Evolutionary conservation across 2,329 filamentous ascomycete genomes (phyloP), one percentile per base, ranked within the genome.

Genomic region (Acrocalymma vagum): DNA sequence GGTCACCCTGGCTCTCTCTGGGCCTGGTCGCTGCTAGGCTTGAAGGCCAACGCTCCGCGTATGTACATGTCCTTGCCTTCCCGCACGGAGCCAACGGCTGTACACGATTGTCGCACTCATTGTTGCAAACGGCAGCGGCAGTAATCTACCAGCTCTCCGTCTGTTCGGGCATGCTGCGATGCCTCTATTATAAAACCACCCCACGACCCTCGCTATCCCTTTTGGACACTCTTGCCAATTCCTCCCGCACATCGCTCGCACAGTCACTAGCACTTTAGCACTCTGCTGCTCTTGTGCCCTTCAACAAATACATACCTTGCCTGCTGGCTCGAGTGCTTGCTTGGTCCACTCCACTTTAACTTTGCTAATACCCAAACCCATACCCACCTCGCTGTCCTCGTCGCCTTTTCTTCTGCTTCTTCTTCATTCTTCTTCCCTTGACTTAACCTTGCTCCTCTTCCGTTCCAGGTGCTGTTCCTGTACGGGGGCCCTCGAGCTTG

Each of bases 41-140:
- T 53, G 46, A 45, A 56, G 58, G 48, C 58, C 55, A 60, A 51
- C 48, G 57, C 52, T 56, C 54, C 54, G 51, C 54, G 53, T 63
- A 62, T 53, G 54, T 65, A 60, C 58, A 51, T 63, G 57, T 61
- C 59, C 62, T 61, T 62, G 61, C 56, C 55, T 59, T 65, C 63
- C 62, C 65, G 62, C 60, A 64, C 63, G 61, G 63, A 62, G 59
- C 58, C 63, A 68, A 69, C 63, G 64, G 62, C 62, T 67, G 61
- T 65, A 61, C 60, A 63, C 55, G 59, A 62, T 55, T 58, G 67
- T 69, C 62, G 65, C 64, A 68, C 60, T 65, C 58, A 51, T 55
- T 60, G 61, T 69, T 67, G 67, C 65, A 69, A 71, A 70, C 65
- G 62, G 63, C 59, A 65, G 63, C 65, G 60, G 63, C 53, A 62